Evolutionary conservation across 768 basidiomycete genomes (phyloP).

Genomic region (Hemileccinum impolitum): DNA sequence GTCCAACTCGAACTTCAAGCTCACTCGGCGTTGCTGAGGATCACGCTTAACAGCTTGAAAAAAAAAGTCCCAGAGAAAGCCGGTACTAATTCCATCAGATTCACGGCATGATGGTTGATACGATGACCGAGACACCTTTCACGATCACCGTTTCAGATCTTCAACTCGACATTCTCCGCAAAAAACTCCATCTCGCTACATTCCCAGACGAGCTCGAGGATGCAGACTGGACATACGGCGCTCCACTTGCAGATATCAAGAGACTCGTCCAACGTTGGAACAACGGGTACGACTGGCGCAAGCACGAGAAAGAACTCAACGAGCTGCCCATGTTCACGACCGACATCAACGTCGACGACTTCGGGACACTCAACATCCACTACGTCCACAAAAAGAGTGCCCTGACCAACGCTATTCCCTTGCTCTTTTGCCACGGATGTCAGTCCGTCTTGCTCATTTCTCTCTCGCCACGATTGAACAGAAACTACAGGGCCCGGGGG

Average conservation of each 20-base stretch:
- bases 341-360: slow-evolving; percentile 46
- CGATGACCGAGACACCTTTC: slow-evolving; percentile 42
- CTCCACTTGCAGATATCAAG: slow-evolving; percentile 45
- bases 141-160: slow-evolving; percentile 44
- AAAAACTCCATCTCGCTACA: slow-evolving; percentile 44
- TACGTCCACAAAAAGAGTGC: slow-evolving; percentile 55
- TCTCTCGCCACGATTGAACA: background rate
- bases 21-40: too few species aligned
- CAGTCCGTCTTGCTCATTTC: slow-evolving; percentile 7
- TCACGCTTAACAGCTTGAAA: too few species aligned
- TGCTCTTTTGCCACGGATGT: slow-evolving; percentile 64
- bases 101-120: too few species aligned
- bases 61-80: too few species aligned
- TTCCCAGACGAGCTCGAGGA: slow-evolving; percentile 60
- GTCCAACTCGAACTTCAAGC: too few species aligned
- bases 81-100: too few species aligned
- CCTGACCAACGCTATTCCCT: slow-evolving; percentile 45
- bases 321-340: slow-evolving; percentile 52
- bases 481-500: slow-evolving; percentile 53
- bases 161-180: slow-evolving; percentile 36
- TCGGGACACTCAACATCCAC: slow-evolving; percentile 50
- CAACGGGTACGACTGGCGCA: slow-evolving; percentile 54
- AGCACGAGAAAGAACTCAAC: slow-evolving; percentile 49
- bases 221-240: slow-evolving; percentile 50
- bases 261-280: slow-evolving; percentile 50